Evolutionary conservation across 257 asterid species (phyloP), one percentile per base, ranked within the genome.

Genomic region (Capsicum chinense): DNA sequence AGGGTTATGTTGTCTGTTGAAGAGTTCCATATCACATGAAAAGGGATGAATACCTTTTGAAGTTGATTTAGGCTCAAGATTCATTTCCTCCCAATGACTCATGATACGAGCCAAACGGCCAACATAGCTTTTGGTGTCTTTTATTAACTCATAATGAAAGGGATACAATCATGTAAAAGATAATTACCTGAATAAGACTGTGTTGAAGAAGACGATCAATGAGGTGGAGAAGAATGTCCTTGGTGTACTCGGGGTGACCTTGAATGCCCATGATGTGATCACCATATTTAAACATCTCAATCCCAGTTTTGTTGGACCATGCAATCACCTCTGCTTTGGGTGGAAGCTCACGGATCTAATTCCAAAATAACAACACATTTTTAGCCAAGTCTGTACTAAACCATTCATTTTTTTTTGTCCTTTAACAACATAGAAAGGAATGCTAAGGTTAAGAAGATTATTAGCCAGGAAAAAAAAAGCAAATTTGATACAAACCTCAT

Each of bases 171-270:
- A 39, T 39, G 44, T 39, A 39, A 39, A 39, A 39, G 5, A 39
- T 39, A 39, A 16, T 42, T 50, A 93, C 97, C 93, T 89, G 71
- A 42, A 94, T 91, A 88, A 89, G 79, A 15, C 90, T 74, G 66
- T 79, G 89, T 85, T 76, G 90, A 79, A 81, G 91, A 42, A 95
- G 95, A 6, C 95, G 97, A 47, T 93, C 93, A 7, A 94, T 90
- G n/a, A 95, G 90, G 86, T 92, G 93, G 33, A 91, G 70, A 21
- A 95, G 89, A 79, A 95, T 94, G 83, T 94, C 98, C 83, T 90
- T 93, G 3, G 94, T 91, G 92, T 95, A 95, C 90, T 95, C 99
- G 0, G 99, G 99, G 58, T 95, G 99, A 35, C 99, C 99, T 80
- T 95, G 99, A 78, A 95, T 94, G 19, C 99, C 99, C 98, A 95